These are phyloP conservation scores for Amborella trichopoda DNA, from an alignment of 164 flowering plant genomes.

Conservation along the genomic window DNA sequence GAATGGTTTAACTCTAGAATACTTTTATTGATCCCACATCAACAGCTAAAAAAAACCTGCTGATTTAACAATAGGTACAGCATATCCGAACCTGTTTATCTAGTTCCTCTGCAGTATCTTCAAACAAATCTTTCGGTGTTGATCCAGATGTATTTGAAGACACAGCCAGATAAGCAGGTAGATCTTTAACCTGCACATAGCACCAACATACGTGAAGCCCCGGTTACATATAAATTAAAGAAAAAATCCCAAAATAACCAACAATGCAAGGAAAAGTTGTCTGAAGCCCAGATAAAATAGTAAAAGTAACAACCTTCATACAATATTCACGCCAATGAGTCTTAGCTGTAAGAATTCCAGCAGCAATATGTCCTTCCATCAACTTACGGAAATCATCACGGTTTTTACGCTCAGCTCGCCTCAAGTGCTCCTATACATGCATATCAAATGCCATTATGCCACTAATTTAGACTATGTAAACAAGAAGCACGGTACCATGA, in stretches of 20 bases:
- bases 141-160: slow-evolving; percentile 87
- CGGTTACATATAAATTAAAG: not conserved
- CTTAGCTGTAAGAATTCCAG: slow-evolving; percentile 71
- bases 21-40: no score
- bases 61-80: no score
- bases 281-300: not conserved
- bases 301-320: slow-evolving; percentile 41
- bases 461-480: no score
- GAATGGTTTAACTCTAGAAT: no score
- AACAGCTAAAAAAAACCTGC: no score
- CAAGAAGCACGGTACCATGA: no score
- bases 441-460: no score
- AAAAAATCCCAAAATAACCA: not conserved
- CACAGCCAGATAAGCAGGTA: slow-evolving; percentile 64
- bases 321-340: slow-evolving; percentile 92
- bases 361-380: slow-evolving; percentile 78
- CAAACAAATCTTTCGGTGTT: slow-evolving; percentile 90
- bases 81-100: slow-evolving; percentile 83
- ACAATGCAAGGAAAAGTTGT: not conserved
- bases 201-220: no score
- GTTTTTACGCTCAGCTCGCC: slow-evolving; percentile 78
- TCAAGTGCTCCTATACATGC: slow-evolving; percentile 74
- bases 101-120: slow-evolving; percentile 77
- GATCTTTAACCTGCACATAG: slow-evolving; percentile 85
- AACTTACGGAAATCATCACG: slow-evolving; percentile 87